Conservation (phyloP, 768 basidiomycete species). For the Roridomyces roridus region DNA sequence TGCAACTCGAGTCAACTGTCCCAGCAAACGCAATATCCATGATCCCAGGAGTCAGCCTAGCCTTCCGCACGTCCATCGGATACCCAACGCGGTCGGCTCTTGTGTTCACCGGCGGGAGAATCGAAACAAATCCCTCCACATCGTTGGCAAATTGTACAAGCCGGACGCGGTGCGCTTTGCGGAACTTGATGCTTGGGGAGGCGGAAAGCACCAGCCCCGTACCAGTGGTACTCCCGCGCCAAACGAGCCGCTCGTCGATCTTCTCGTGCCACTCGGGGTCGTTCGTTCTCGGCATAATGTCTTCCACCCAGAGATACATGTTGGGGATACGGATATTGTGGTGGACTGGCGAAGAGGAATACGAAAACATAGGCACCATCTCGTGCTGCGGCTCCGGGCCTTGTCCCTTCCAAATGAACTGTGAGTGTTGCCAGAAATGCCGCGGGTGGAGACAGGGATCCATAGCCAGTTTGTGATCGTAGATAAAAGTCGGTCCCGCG, state of each 20-base stretch:
- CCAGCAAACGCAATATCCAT: slow-evolving; percentile 69
- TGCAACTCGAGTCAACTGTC: slow-evolving; percentile 48
- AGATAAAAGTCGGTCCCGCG: slow-evolving; percentile 51
- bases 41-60: slow-evolving; percentile 55
- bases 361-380: slow-evolving; percentile 59
- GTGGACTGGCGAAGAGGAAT: slow-evolving; percentile 56
- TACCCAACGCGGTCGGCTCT: slow-evolving; percentile 40
- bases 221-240: slow-evolving; percentile 81
- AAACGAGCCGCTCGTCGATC: slow-evolving; percentile 63
- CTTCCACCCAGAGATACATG: slow-evolving; percentile 54
- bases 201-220: slow-evolving; percentile 47
- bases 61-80: slow-evolving; percentile 39
- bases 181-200: slow-evolving; percentile 58
- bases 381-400: slow-evolving; percentile 51
- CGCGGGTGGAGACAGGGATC: slow-evolving; percentile 55
- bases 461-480: slow-evolving; percentile 54
- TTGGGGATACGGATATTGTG: slow-evolving; percentile 60
- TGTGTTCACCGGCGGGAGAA: slow-evolving; percentile 42
- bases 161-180: slow-evolving; percentile 53
- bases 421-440: slow-evolving; percentile 54
- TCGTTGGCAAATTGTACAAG: slow-evolving; percentile 52
- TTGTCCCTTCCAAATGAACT: slow-evolving; percentile 52
- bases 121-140: slow-evolving; percentile 42
- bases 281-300: slow-evolving; percentile 44
- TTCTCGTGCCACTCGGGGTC: slow-evolving; percentile 74